Evolutionary conservation across 495 filamentous ascomycete species (phyloP).

Genomic region (Tuber aestivum): DNA sequence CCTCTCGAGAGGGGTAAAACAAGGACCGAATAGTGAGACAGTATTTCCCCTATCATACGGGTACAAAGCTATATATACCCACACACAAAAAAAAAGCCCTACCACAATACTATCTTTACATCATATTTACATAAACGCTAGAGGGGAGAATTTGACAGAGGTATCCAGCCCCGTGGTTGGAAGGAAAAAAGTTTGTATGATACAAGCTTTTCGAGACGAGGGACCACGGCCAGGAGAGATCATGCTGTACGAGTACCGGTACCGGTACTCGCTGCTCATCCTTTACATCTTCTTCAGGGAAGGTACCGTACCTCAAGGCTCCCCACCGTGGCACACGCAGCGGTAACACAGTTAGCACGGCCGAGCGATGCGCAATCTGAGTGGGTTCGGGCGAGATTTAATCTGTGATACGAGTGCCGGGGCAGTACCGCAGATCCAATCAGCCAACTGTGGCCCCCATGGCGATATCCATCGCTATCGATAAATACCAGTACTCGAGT

Average conservation of each 20-base stretch:
- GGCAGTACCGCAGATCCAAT: no score
- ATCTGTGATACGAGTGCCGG: not conserved
- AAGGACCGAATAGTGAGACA: not conserved
- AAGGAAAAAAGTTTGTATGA: no score
- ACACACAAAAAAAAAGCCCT: not conserved
- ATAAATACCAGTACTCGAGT: no score
- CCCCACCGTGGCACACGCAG: not conserved
- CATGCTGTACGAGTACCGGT: no score
- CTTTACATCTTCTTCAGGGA: not conserved
- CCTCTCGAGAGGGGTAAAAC: not conserved
- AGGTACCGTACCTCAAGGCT: not conserved
- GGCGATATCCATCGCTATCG: not conserved
- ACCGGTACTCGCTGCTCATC: no score
- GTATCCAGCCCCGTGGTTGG: no score
- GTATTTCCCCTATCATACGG: not conserved
- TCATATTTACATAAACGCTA: not conserved
- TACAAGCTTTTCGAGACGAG: no score
- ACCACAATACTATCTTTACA: conserved; percentile 1
- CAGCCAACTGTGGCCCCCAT: no score
- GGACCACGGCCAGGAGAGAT: not conserved
- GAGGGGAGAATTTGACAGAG: not conserved
- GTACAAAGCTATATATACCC: not conserved
- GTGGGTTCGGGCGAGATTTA: not conserved
- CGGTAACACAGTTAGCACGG: not conserved
- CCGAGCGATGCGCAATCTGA: not conserved